These are phyloP conservation scores for Tricholoma terreum DNA, from an alignment of 768 basidiomycete genomes.

Conservation along the genomic window DNA sequence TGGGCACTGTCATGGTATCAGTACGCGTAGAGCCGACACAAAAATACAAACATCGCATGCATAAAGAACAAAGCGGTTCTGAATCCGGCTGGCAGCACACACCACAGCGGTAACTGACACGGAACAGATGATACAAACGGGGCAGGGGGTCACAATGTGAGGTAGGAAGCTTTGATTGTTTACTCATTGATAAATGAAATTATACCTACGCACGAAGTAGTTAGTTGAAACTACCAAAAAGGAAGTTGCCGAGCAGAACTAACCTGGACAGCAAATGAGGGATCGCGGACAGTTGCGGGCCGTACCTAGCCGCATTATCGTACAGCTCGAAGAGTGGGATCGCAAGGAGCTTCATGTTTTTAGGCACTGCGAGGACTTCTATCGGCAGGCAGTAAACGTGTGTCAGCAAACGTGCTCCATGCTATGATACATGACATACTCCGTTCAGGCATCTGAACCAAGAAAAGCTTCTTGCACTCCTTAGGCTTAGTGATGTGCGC, in stretches of 20 bases:
- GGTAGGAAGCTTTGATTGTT: neutral
- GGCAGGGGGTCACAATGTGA: neutral
- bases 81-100: neutral
- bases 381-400: neutral
- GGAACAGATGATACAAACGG: neutral
- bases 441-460: slow-evolving; percentile 92
- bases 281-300: slow-evolving; percentile 91
- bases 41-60: neutral
- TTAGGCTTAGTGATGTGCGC: slow-evolving; percentile 98
- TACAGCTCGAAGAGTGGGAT: slow-evolving; percentile 97
- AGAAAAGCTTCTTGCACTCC: slow-evolving; percentile 94
- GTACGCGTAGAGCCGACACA: too few species aligned
- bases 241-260: slow-evolving; percentile 14
- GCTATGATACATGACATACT: slow-evolving; percentile 50
- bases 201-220: slow-evolving; percentile 56
- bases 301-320: slow-evolving; percentile 94
- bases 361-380: slow-evolving; percentile 96
- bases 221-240: neutral
- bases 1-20: too few species aligned
- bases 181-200: slow-evolving; percentile 71
- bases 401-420: neutral
- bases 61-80: neutral
- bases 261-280: slow-evolving; percentile 88
- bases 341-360: slow-evolving; percentile 98
- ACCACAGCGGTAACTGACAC: neutral